These are phyloP conservation scores for Solioccasus polychromus DNA, from an alignment of 768 basidiomycete species.

Conservation along the genomic window DNA sequence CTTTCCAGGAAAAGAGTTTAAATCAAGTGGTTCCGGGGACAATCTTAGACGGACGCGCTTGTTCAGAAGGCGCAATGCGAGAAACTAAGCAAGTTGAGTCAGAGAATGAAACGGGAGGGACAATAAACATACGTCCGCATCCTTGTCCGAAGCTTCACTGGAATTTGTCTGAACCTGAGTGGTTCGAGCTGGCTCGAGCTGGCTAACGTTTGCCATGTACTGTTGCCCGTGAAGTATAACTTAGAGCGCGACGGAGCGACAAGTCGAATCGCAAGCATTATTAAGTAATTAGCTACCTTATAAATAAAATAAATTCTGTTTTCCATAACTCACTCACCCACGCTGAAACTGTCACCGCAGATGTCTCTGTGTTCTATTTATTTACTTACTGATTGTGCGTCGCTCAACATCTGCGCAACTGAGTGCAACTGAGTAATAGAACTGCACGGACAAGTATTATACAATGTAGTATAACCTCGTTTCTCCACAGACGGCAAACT, in stretches of 20 bases:
- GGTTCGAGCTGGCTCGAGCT: slow-evolving; percentile 23
- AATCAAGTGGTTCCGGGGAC: slow-evolving; percentile 49
- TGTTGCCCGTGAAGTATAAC: neutral
- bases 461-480: too few relatives aligned
- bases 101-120: neutral
- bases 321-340: too few relatives aligned
- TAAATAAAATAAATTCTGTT: too few relatives aligned
- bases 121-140: slow-evolving; percentile 26
- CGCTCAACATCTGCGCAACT: too few relatives aligned
- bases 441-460: too few relatives aligned
- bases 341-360: too few relatives aligned
- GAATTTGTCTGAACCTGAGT: slow-evolving; percentile 26
- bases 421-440: too few relatives aligned
- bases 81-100: slow-evolving; percentile 30
- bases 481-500: too few relatives aligned
- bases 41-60: slow-evolving; percentile 65
- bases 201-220: slow-evolving; percentile 32
- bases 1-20: slow-evolving; percentile 39
- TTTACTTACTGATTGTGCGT: too few relatives aligned
- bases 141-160: slow-evolving; percentile 26
- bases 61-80: slow-evolving; percentile 41
- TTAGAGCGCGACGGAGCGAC: neutral
- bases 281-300: too few relatives aligned
- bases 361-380: too few relatives aligned
- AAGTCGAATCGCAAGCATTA: too few relatives aligned